Conservation (phyloP, 208 protist species). For the Polymyxa betae region DNA sequence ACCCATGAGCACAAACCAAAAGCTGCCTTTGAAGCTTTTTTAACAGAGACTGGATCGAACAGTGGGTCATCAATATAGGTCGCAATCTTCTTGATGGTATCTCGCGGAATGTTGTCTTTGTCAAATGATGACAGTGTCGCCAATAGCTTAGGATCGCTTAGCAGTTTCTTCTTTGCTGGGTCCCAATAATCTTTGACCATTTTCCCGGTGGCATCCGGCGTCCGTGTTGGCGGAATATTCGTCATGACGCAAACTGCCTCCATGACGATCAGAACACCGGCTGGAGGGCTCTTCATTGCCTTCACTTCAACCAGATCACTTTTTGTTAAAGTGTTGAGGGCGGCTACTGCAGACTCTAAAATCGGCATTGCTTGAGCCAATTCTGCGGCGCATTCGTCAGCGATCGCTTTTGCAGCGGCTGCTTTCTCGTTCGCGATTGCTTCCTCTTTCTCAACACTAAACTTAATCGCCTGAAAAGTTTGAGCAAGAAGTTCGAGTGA, state of each 20-base stretch:
- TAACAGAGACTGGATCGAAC: slow-evolving; percentile 70
- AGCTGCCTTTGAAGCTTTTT: slow-evolving; percentile 87
- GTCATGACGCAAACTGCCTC: slow-evolving; percentile 79
- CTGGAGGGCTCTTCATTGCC: slow-evolving; percentile 88
- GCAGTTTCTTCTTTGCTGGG: slow-evolving; percentile 68
- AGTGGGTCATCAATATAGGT: slow-evolving; percentile 83
- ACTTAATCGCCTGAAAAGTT: slow-evolving; percentile 76
- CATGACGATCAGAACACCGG: slow-evolving; percentile 80
- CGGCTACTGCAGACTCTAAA: slow-evolving; percentile 86
- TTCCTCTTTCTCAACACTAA: slow-evolving; percentile 79
- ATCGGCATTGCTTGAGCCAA: slow-evolving; percentile 90
- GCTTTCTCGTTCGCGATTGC: slow-evolving; percentile 86
- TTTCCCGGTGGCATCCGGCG: slow-evolving; percentile 66
- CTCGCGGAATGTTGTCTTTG: slow-evolving; percentile 79
- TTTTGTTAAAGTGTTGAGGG: slow-evolving; percentile 87
- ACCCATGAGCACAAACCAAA: slow-evolving; percentile 92
- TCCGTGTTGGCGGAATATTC: slow-evolving; percentile 68
- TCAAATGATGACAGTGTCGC: slow-evolving; percentile 67
- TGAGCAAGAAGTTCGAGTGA: neutral
- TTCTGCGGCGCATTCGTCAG: slow-evolving; percentile 91
- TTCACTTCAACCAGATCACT: slow-evolving; percentile 88
- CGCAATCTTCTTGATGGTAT: slow-evolving; percentile 82
- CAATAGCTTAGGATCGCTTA: slow-evolving; percentile 69
- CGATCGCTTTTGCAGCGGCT: slow-evolving; percentile 84
- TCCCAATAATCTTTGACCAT: slow-evolving; percentile 72